phyloP scores from a whole-genome alignment of 352 stramenopile genomes.

The Aphanomyces astaci region DNA sequence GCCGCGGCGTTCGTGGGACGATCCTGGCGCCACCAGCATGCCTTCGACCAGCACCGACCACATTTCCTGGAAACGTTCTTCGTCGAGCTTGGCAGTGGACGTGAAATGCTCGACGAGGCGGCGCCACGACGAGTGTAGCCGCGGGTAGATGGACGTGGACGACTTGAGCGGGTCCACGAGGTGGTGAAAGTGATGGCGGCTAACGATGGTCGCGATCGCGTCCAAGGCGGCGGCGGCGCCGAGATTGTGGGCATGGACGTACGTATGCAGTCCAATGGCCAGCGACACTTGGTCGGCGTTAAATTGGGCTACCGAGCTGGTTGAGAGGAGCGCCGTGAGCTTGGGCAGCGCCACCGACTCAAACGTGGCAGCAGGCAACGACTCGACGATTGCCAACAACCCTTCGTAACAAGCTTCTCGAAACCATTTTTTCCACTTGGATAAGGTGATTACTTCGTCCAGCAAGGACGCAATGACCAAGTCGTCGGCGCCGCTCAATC shows the following conservation, averaged over 20 bases:
- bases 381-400: constrained; percentile 46
- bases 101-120: constrained; percentile 69
- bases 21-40: constrained; percentile 39
- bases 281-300: constrained; percentile 78
- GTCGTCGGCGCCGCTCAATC: constrained; percentile 32
- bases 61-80: constrained; percentile 61
- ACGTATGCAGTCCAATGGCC: constrained; percentile 61
- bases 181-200: constrained; percentile 50
- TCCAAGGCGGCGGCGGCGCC: constrained; percentile 27
- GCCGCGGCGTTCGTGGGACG: constrained; percentile 71
- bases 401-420: constrained; percentile 70
- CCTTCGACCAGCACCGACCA: constrained; percentile 81
- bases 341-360: not conserved
- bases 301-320: constrained; percentile 36
- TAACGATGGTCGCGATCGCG: constrained; percentile 37
- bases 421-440: constrained; percentile 82
- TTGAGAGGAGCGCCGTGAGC: constrained; percentile 36
- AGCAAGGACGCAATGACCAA: constrained; percentile 39
- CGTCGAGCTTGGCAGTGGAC: constrained; percentile 39
- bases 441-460: constrained; percentile 36
- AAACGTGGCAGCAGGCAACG: constrained; percentile 46
- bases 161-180: constrained; percentile 56
- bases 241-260: constrained; percentile 41
- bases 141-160: constrained; percentile 64
- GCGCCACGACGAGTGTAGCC: constrained; percentile 70